Percentiles rank a stretch among this genome's conserved stretches.
These are phyloP conservation scores for Tricholoma hemisulphureum DNA, from an alignment of 768 basidiomycete genomes.

Conservation along the genomic window DNA sequence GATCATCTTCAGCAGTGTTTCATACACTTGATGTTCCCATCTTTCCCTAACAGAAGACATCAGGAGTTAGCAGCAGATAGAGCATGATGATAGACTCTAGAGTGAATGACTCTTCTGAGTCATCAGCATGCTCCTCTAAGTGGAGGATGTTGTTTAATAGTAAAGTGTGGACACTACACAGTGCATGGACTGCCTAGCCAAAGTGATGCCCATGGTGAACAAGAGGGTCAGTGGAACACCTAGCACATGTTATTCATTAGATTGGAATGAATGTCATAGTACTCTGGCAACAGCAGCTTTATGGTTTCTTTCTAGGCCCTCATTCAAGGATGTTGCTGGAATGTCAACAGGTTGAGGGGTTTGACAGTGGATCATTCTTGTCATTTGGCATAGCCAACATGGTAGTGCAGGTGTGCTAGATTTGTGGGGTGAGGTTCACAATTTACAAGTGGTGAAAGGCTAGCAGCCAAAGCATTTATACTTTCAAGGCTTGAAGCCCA, in stretches of 20 bases:
- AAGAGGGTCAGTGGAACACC: not conserved
- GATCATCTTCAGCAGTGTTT: not conserved
- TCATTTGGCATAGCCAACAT: not conserved
- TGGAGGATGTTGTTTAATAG: not conserved
- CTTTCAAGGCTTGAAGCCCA: too few species aligned
- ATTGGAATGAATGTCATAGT: too few species aligned
- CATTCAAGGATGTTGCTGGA: not conserved
- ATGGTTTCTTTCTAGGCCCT: not conserved
- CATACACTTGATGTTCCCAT: not conserved
- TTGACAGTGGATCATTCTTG: too few species aligned
- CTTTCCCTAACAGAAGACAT: not conserved
- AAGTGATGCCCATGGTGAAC: conserved; percentile 7
- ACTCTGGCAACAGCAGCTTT: not conserved
- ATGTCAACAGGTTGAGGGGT: too few species aligned
- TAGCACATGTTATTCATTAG: not conserved
- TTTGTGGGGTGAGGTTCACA: too few species aligned
- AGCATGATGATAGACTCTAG: not conserved
- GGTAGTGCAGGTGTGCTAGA: not conserved
- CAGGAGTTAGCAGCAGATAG: not conserved
- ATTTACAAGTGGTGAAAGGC: too few species aligned
- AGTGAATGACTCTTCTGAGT: not conserved
- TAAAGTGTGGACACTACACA: conserved; percentile 3
- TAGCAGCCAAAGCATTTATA: too few species aligned
- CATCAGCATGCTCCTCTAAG: not conserved
- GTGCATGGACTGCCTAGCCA: conserved; percentile 1